Percentiles rank a stretch among this genome's conserved stretches.
Conservation (phyloP, 306 rosid genomes). For the Dalbergia cultrata region DNA sequence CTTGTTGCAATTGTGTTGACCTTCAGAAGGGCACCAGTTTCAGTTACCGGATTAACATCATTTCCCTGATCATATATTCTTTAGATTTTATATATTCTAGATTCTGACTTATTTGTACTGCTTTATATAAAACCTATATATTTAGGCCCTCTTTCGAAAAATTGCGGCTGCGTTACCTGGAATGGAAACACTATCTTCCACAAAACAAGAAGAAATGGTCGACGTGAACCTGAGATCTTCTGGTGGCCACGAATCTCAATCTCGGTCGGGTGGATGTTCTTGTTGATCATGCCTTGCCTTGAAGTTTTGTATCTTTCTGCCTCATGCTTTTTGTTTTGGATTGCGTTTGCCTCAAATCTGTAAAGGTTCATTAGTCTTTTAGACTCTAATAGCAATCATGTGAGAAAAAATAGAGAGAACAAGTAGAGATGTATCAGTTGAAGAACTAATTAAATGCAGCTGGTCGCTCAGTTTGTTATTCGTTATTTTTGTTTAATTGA, state of each 20-base stretch:
- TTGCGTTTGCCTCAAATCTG: constrained; percentile 49
- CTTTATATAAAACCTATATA: constrained; percentile 33
- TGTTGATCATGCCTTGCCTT: constrained; percentile 56
- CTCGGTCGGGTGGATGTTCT: constrained; percentile 74
- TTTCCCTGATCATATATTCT: background rate
- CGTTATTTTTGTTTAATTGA: constrained; percentile 33
- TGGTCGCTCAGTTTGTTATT: constrained; percentile 32
- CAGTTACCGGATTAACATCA: background rate
- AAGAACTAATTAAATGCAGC: constrained; percentile 18
- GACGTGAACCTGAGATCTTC: constrained; percentile 85
- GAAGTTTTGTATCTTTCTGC: constrained; percentile 48
- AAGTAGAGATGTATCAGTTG: constrained; percentile 37
- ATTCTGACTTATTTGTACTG: constrained; percentile 37
- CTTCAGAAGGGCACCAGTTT: background rate
- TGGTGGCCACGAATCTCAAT: constrained; percentile 63
- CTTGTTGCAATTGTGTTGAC: constrained; percentile 23
- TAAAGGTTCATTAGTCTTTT: constrained; percentile 54
- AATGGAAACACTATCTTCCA: constrained; percentile 86
- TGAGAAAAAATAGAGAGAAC: constrained; percentile 43
- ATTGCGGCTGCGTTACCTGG: constrained; percentile 96
- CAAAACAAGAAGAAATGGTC: constrained; percentile 95
- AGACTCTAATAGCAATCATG: constrained; percentile 42
- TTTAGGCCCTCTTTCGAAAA: constrained; percentile 85
- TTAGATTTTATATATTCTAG: background rate
- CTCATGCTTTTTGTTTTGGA: constrained; percentile 45